phyloP scores from a whole-genome alignment of 352 stramenopile species.

The Phytophthora macrochlamydospora region DNA sequence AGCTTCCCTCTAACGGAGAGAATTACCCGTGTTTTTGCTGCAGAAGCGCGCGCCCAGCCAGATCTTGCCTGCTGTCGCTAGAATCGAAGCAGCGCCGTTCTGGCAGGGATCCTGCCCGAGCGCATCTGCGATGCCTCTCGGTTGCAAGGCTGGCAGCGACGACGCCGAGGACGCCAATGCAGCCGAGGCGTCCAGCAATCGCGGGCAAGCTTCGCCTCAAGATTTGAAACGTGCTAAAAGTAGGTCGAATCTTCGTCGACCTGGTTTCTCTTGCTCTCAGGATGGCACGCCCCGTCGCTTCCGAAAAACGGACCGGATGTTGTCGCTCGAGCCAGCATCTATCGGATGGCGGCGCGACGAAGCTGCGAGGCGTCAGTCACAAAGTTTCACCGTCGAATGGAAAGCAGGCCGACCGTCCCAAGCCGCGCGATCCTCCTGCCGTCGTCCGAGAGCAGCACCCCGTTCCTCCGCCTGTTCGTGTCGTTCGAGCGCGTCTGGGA shows the following conservation, averaged over 20 bases:
- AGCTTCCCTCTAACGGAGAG: too few relatives aligned
- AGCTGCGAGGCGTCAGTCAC: slow-evolving; percentile 29
- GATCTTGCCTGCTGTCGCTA: too few relatives aligned
- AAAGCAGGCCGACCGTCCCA: slow-evolving; percentile 24
- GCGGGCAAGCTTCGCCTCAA: too few relatives aligned
- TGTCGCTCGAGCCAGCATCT: slow-evolving; percentile 7
- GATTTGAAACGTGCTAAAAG: too few relatives aligned
- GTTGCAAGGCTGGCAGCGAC: too few relatives aligned
- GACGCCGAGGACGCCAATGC: too few relatives aligned
- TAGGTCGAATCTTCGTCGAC: not conserved
- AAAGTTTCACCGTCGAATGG: slow-evolving; percentile 41
- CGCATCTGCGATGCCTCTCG: too few relatives aligned
- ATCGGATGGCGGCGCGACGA: slow-evolving; percentile 26
- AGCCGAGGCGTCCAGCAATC: too few relatives aligned
- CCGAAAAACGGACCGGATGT: slow-evolving; percentile 18
- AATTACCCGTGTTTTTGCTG: too few relatives aligned
- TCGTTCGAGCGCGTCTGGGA: slow-evolving; percentile 29
- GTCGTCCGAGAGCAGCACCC: not conserved
- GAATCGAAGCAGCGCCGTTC: too few relatives aligned
- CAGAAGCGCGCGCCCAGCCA: too few relatives aligned
- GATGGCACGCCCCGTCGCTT: slow-evolving; percentile 16
- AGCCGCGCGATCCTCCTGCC: slow-evolving; percentile 11
- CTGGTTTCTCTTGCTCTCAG: slow-evolving; percentile 5
- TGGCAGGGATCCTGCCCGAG: too few relatives aligned
- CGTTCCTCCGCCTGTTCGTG: slow-evolving; percentile 6